phyloP scores from a whole-genome alignment of 495 filamentous ascomycete species.

The Parmelia sp. region DNA sequence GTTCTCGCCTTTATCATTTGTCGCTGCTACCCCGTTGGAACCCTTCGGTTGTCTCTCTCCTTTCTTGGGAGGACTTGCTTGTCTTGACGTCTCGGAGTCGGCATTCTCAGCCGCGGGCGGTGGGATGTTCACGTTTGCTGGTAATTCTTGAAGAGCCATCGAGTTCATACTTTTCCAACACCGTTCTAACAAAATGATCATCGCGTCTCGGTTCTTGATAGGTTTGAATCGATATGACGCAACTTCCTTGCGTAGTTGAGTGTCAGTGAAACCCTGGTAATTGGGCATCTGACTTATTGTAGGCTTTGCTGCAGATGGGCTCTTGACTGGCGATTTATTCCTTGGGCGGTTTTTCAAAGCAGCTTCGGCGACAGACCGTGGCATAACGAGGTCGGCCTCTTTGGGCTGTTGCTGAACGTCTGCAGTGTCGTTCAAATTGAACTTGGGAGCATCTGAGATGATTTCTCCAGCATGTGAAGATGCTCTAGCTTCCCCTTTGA shows the following conservation, averaged over 20 bases:
- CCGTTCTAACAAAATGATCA: slow-evolving; percentile 64
- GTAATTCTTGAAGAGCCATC: slow-evolving; percentile 19
- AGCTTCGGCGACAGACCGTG: slow-evolving; percentile 22
- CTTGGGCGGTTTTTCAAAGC: slow-evolving; percentile 16
- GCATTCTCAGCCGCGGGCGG: slow-evolving; percentile 3
- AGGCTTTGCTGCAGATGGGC: slow-evolving; percentile 1
- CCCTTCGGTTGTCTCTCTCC: slow-evolving; percentile 22
- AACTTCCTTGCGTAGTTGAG: slow-evolving; percentile 56
- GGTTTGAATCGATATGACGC: slow-evolving; percentile 67
- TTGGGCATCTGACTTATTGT: slow-evolving; percentile 45
- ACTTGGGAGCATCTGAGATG: not conserved
- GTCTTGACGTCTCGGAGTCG: slow-evolving; percentile 25
- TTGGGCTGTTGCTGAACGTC: not conserved
- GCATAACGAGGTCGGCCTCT: slow-evolving; percentile 7
- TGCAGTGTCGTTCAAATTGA: not conserved
- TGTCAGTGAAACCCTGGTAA: slow-evolving; percentile 57
- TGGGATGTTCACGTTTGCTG: slow-evolving; percentile 13
- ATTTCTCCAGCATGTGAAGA: not conserved
- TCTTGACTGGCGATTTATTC: slow-evolving; percentile 23
- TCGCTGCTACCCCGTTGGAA: not conserved
- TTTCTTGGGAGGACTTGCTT: slow-evolving; percentile 27
- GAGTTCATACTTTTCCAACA: slow-evolving; percentile 58
- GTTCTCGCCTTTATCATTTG: not conserved
- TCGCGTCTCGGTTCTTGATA: slow-evolving; percentile 59
- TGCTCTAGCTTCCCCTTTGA: not conserved